Evolutionary conservation across 345 rosid species (phyloP).

Genomic region (Eucalyptus regnans): DNA sequence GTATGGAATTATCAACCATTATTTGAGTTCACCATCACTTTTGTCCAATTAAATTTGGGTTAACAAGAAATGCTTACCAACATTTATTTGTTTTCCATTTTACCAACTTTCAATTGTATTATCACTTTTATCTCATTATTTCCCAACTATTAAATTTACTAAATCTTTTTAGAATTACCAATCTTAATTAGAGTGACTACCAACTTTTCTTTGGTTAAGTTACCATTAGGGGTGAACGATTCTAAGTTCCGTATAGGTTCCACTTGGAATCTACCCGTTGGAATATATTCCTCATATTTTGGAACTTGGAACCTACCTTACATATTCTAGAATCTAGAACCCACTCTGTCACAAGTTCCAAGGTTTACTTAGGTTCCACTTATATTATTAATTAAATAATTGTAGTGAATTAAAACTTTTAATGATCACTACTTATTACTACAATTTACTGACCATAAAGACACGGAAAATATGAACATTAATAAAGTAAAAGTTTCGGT

Average conservation of each 20-base stretch:
- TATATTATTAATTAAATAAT: too few relatives aligned
- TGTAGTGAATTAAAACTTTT: too few relatives aligned
- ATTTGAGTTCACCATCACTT: neutral
- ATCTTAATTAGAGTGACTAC: neutral
- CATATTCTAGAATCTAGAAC: too few relatives aligned
- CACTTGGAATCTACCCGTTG: too few relatives aligned
- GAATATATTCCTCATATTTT: too few relatives aligned
- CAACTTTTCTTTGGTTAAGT: neutral
- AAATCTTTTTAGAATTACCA: neutral
- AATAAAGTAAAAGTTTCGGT: rapidly evolving
- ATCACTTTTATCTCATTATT: neutral
- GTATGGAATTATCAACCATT: neutral
- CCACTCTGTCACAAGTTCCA: rapidly evolving
- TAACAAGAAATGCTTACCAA: neutral
- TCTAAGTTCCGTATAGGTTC: rapidly evolving
- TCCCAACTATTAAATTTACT: neutral
- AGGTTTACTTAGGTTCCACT: rapidly evolving
- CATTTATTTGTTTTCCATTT: neutral
- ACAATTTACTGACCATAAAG: rapidly evolving
- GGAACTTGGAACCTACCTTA: rapidly evolving
- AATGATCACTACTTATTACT: too few relatives aligned
- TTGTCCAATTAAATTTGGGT: neutral
- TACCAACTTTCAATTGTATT: neutral
- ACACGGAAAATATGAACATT: rapidly evolving
- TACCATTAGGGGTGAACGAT: rapidly evolving